Conservation (phyloP, 805 yeast genomes). For the Starmerella bacillaris region DNA sequence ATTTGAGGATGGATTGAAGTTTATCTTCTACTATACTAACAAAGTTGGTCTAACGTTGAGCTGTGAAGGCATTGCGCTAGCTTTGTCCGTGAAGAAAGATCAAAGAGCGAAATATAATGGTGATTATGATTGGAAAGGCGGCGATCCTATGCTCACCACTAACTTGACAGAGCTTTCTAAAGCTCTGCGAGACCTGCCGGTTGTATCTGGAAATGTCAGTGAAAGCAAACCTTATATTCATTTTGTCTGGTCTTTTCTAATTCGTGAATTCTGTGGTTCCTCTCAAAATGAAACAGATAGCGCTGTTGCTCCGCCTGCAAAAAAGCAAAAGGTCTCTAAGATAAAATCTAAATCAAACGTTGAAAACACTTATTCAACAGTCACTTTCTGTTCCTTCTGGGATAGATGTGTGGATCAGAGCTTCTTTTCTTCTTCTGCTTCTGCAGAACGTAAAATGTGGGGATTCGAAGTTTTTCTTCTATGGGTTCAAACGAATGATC, state of each 20-base stretch:
- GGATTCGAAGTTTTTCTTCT: conserved; percentile 59
- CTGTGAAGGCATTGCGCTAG: conserved; percentile 65
- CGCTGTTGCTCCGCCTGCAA: conserved; percentile 15
- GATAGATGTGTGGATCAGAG: conserved; percentile 60
- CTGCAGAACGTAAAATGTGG: conserved; percentile 71
- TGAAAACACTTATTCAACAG: conserved; percentile 17
- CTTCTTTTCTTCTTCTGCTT: conserved; percentile 55
- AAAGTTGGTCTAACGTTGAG: conserved; percentile 41
- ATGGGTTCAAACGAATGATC: conserved; percentile 25
- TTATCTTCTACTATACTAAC: conserved; percentile 30
- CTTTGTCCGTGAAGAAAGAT: conserved; percentile 32
- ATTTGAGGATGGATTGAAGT: conserved; percentile 9
- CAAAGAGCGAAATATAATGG: conserved; percentile 10
- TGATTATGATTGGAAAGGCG: conserved; percentile 39
- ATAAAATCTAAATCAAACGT: conserved; percentile 1
- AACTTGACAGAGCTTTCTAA: conserved; percentile 45
- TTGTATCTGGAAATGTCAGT: conserved; percentile 18
- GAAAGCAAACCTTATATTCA: conserved; percentile 19
- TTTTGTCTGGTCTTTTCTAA: conserved; percentile 26
- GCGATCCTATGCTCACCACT: conserved; percentile 56
- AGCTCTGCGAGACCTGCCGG: conserved; percentile 33
- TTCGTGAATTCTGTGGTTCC: conserved; percentile 24
- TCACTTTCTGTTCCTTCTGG: conserved; percentile 55
- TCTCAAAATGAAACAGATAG: conserved; percentile 8
- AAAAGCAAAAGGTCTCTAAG: conserved; percentile 26